Percentiles rank a stretch among this genome's conserved stretches.
These are phyloP conservation scores for Linderniella brevidens DNA, from an alignment of 257 asterid species.

Conservation along the genomic window DNA sequence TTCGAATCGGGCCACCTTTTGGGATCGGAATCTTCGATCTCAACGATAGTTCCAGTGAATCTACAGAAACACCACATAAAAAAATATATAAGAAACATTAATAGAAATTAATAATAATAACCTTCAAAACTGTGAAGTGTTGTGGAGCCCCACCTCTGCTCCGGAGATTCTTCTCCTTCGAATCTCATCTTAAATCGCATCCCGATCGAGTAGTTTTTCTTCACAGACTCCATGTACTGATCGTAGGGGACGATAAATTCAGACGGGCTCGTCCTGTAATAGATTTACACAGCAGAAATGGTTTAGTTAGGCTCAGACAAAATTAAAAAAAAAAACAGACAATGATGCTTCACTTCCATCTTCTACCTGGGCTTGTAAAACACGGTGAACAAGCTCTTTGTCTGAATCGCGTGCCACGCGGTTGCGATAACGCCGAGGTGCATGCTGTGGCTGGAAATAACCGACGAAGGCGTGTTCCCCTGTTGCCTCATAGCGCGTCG, in stretches of 20 bases:
- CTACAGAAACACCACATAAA: conserved; percentile 18
- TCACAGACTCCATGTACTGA: conserved; percentile 66
- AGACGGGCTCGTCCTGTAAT: conserved; percentile 80
- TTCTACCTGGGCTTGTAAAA: conserved; percentile 90
- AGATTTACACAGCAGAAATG: not conserved
- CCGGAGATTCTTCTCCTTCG: conserved; percentile 99
- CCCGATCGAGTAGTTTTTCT: conserved; percentile 65
- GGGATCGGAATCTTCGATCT: conserved; percentile 63
- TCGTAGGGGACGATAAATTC: conserved; percentile 80
- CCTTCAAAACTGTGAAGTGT: not conserved
- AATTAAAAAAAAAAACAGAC: too few species aligned
- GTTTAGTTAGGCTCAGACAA: too few species aligned
- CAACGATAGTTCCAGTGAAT: conserved; percentile 90
- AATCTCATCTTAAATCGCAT: conserved; percentile 96
- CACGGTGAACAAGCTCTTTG: conserved; percentile 69
- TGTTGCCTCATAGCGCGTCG: conserved; percentile 96
- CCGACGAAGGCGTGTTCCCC: conserved; percentile 82
- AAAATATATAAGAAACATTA: not conserved
- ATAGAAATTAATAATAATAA: not conserved
- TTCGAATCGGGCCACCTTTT: conserved; percentile 70
- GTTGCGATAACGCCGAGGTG: conserved; percentile 98
- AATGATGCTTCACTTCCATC: too few species aligned
- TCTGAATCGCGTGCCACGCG: conserved; percentile 93
- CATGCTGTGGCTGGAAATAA: conserved; percentile 98
- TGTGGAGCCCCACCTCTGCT: conserved; percentile 52